Conservation (phyloP, 2,329 filamentous ascomycete species). For the Monosporascus ibericus region DNA sequence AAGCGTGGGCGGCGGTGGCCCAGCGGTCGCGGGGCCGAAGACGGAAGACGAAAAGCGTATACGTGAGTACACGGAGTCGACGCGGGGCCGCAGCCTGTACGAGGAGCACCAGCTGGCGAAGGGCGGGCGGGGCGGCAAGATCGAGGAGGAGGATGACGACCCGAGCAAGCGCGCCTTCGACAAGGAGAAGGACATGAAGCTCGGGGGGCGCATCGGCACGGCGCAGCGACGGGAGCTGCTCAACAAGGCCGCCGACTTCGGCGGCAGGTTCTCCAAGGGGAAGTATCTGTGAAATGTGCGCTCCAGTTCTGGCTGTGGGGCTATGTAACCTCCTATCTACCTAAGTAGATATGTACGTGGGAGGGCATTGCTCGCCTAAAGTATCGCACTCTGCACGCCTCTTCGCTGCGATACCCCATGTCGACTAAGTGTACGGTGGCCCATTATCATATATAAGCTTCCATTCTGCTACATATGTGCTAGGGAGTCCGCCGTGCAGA, state of each 20-base stretch:
- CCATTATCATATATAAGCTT: no score
- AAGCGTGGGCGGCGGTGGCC: constrained; percentile 9
- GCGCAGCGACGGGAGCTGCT: constrained; percentile 74
- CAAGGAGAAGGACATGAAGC: constrained; percentile 86
- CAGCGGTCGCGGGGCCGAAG: constrained; percentile 33
- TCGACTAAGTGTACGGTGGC: no score
- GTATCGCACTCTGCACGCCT: no score
- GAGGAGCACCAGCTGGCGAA: constrained; percentile 47
- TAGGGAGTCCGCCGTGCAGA: no score
- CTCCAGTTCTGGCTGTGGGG: background rate
- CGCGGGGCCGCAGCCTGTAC: constrained; percentile 52
- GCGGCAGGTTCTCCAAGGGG: constrained; percentile 75
- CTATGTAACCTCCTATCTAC: background rate
- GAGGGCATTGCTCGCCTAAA: no score
- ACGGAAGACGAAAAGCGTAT: constrained; percentile 28
- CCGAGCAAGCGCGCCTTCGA: constrained; percentile 87
- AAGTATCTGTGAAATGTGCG: constrained; percentile 43
- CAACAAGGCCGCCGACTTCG: constrained; percentile 73
- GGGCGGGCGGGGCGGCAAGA: constrained; percentile 17
- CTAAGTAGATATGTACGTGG: background rate
- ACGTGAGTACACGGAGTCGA: constrained; percentile 44
- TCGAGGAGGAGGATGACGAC: constrained; percentile 72
- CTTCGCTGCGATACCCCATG: no score
- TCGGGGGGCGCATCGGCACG: constrained; percentile 64
- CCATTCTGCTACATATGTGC: no score